Conservation (phyloP, 768 basidiomycete genomes). For the Russula sp. region DNA sequence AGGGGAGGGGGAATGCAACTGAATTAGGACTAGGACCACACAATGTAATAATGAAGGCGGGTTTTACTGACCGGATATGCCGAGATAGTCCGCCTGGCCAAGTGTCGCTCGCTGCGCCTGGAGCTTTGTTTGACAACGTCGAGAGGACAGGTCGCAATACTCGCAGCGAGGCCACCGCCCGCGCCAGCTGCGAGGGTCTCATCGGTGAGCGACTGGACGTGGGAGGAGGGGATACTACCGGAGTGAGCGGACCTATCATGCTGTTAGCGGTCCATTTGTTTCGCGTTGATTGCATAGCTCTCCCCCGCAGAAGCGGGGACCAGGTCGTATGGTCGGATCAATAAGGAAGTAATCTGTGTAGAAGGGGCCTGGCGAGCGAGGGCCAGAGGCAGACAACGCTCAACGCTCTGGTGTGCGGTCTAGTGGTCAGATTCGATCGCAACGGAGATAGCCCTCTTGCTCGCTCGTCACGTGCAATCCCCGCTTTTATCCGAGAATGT, state of each 20-base stretch:
- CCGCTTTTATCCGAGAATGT: neutral
- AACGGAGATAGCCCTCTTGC: neutral
- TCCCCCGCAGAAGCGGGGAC: constrained; percentile 56
- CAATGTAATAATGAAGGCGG: constrained; percentile 4
- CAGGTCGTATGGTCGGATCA: constrained; percentile 10
- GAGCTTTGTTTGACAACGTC: constrained; percentile 97
- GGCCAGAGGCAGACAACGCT: neutral
- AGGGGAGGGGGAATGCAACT: constrained; percentile 31
- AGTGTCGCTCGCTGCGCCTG: constrained; percentile 83
- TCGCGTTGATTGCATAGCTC: constrained; percentile 61
- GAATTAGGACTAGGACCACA: constrained; percentile 26
- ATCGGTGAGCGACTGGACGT: constrained; percentile 13
- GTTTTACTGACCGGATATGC: constrained; percentile 29
- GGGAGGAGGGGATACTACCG: neutral
- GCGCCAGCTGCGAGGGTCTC: constrained; percentile 67
- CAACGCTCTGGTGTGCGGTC: constrained; percentile 3
- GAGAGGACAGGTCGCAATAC: constrained; percentile 92
- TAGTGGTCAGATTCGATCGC: neutral
- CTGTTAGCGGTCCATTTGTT: constrained; percentile 71
- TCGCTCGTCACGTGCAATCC: constrained; percentile 1
- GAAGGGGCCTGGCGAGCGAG: constrained; percentile 6
- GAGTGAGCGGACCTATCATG: constrained; percentile 64
- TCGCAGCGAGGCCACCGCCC: constrained; percentile 89
- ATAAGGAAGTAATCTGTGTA: neutral
- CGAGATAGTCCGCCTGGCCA: constrained; percentile 64